phyloP scores from a whole-genome alignment of 768 basidiomycete species.

The Amanita muscaria region DNA sequence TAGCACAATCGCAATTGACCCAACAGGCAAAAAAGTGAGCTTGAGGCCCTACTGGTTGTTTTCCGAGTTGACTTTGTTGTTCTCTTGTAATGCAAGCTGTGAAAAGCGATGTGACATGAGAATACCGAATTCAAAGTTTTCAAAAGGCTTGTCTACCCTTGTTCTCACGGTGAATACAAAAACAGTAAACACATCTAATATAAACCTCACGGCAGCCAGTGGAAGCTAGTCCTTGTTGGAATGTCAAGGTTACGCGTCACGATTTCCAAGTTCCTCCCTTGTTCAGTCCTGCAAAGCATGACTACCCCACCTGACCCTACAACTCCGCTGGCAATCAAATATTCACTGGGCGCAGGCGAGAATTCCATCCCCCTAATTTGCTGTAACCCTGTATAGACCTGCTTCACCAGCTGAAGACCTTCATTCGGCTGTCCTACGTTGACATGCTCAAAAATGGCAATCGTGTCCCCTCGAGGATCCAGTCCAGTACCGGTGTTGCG shows the following conservation, averaged over 20 bases:
- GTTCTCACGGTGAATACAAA: no score
- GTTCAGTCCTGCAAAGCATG: slow-evolving; percentile 45
- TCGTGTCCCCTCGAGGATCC: slow-evolving; percentile 35
- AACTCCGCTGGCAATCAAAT: slow-evolving; percentile 46
- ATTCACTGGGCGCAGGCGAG: slow-evolving; percentile 27
- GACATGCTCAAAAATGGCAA: slow-evolving; percentile 41
- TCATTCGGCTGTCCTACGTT: slow-evolving; percentile 21
- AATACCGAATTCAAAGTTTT: no score
- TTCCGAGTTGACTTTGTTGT: no score
- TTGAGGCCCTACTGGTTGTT: no score
- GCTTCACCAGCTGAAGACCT: slow-evolving; percentile 29
- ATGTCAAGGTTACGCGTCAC: slow-evolving; percentile 47
- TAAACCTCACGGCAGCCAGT: no score
- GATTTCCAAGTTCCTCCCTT: slow-evolving; percentile 41
- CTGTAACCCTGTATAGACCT: slow-evolving; percentile 40
- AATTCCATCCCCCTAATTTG: slow-evolving; percentile 27
- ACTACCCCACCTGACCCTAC: slow-evolving; percentile 47
- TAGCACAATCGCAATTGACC: no score
- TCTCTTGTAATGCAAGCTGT: no score
- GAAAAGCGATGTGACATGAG: no score
- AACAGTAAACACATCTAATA: no score
- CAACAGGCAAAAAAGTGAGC: no score
- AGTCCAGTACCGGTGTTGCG: slow-evolving; percentile 33
- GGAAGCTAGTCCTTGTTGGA: slow-evolving; percentile 41
- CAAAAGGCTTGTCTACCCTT: no score